Conservation (phyloP, 2,329 filamentous ascomycete species). For the Verticillium nubilum region DNA sequence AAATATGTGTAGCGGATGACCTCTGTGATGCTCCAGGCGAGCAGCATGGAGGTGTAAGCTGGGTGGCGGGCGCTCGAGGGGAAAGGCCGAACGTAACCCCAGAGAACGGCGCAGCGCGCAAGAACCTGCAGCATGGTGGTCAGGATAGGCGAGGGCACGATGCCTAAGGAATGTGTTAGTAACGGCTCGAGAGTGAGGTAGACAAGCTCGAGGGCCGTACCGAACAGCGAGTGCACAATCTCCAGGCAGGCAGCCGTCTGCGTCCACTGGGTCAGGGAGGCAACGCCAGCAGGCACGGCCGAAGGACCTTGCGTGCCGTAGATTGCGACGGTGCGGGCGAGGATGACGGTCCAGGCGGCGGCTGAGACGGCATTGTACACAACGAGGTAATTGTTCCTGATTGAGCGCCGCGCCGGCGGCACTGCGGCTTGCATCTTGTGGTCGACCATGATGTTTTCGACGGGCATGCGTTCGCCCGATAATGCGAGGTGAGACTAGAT, state of each 20-base stretch:
- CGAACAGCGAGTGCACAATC: slow-evolving; percentile 71
- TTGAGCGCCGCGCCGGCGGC: no score
- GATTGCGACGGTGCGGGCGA: slow-evolving; percentile 57
- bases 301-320: slow-evolving; percentile 47
- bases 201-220: slow-evolving; percentile 46
- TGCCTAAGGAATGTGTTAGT: no score
- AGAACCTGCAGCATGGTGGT: slow-evolving; percentile 90
- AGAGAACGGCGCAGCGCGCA: slow-evolving; percentile 81
- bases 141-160: slow-evolving; percentile 78
- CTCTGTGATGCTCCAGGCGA: slow-evolving; percentile 87
- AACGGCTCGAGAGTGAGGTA: no score
- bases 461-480: no score
- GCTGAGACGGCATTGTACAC: slow-evolving; percentile 79
- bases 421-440: no score
- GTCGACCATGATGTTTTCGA: no score
- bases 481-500: no score
- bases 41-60: slow-evolving; percentile 70
- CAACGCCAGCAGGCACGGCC: slow-evolving; percentile 55
- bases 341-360: slow-evolving; percentile 70
- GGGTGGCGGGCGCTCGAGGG: slow-evolving; percentile 54
- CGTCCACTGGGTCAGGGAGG: slow-evolving; percentile 67
- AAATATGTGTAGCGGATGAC: slow-evolving; percentile 92
- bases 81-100: slow-evolving; percentile 74
- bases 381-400: slow-evolving; percentile 66
- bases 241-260: slow-evolving; percentile 82